Evolutionary conservation across 208 protist species (phyloP), one percentile per base, ranked within the genome.

Genomic region (Crithidia sp.): DNA sequence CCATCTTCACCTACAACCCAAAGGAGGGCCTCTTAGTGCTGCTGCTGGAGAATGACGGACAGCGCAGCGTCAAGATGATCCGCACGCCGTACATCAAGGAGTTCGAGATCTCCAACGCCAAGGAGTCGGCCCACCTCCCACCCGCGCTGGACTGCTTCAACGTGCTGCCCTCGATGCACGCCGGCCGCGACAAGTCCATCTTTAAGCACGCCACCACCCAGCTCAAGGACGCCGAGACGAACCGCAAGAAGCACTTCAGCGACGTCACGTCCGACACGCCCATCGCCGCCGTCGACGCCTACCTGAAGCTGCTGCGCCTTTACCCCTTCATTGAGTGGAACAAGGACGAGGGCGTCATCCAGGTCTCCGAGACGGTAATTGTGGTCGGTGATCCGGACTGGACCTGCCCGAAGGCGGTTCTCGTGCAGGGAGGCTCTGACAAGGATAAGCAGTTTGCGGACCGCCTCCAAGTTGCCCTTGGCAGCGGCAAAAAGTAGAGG

Each of bases 281-380:
- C 9, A 95, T 96, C 52, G 90, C 81, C 14, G 89, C 92, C 2
- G 79, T 84, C 53, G 83, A 93, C 58, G 84, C 82, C n/a, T 85
- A 94, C 49, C 61, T 83, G 28, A 76, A 86, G 40, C 74, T 96
- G 36, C 77, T 83, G 4, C 83, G 92, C 9, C 70, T 95, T 50
- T 96, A 93, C 71, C 92, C 88, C 9, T 84, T 86, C 58, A 93
- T 92, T 41, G 79, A 81, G 55, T 96, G 92, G 90, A 87, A 94
- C 67, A 78, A 77, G 39, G 84, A 89, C 4, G 86, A 92, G 44
- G 77, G 87, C 44, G 76, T 88, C 17, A 96, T 95, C 56, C 79
- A 79, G n/a, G 81, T 94, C 37, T 92, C 79, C 16, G 72, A 89
- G 37, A 82, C 89, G 7, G 88, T 96, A 6, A 79, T 92, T 66